These are phyloP conservation scores for Pseudocercospora crystallina DNA, from an alignment of 2,329 filamentous ascomycete species.

Conservation along the genomic window DNA sequence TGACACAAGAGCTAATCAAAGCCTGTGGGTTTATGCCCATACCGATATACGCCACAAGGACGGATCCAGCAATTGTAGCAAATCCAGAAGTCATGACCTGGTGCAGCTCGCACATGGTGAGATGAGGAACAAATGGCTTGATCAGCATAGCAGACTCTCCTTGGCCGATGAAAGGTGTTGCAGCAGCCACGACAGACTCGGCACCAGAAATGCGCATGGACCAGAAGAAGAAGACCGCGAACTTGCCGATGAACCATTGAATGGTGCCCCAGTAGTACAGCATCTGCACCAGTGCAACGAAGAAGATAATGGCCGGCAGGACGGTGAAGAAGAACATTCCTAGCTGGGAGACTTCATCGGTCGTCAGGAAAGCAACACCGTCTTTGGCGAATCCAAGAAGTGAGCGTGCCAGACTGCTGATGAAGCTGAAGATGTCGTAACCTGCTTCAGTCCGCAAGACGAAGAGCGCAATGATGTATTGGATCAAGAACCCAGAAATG, in stretches of 20 bases:
- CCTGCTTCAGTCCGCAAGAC: constrained; percentile 78
- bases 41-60: constrained; percentile 80
- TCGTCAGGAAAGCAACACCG: constrained; percentile 72
- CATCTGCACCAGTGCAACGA: constrained; percentile 87
- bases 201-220: constrained; percentile 81
- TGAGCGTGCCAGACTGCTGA: constrained; percentile 70
- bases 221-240: constrained; percentile 91
- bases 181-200: constrained; percentile 89
- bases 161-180: constrained; percentile 91
- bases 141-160: constrained; percentile 93
- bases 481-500: constrained; percentile 82
- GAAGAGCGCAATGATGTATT: constrained; percentile 86
- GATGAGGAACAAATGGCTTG: constrained; percentile 77
- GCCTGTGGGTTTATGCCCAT: constrained; percentile 83
- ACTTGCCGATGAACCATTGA: constrained; percentile 87
- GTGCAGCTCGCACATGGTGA: constrained; percentile 85
- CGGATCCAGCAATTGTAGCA: constrained; percentile 86
- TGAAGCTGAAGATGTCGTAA: constrained; percentile 87
- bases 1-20: constrained; percentile 86
- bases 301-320: constrained; percentile 93
- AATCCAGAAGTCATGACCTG: constrained; percentile 92
- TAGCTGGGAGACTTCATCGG: constrained; percentile 43
- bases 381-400: constrained; percentile 73
- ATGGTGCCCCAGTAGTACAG: constrained; percentile 77
- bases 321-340: constrained; percentile 74